phyloP scores from a whole-genome alignment of 331 rosid species.

The Stylosanthes scabra region DNA sequence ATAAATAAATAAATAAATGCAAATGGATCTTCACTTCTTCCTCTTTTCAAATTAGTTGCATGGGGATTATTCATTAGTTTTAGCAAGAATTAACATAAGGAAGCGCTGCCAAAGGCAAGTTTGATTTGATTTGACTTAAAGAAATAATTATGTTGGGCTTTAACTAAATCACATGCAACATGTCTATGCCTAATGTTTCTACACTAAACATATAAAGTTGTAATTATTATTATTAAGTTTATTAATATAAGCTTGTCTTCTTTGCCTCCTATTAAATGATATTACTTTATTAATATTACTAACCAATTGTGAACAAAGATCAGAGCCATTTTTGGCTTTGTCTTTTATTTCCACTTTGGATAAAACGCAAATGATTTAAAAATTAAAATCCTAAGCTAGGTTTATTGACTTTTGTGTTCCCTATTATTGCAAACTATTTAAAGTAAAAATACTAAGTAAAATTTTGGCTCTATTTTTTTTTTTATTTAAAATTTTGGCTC shows the following conservation, averaged over 20 bases:
- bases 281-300: not conserved
- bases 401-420: not conserved
- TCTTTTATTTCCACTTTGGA: slow-evolving; percentile 6
- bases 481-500: not conserved
- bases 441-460: not conserved
- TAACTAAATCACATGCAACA: slow-evolving; percentile 52
- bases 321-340: not conserved
- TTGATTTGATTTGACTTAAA: slow-evolving; percentile 36
- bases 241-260: not conserved
- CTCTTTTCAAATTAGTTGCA: not conserved
- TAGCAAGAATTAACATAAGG: not conserved
- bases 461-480: not conserved
- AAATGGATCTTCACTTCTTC: not conserved
- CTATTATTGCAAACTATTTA: not conserved
- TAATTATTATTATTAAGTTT: not conserved
- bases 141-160: slow-evolving; percentile 53
- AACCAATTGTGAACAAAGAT: slow-evolving; percentile 11
- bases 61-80: not conserved
- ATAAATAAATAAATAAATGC: not conserved
- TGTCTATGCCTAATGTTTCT: slow-evolving; percentile 15
- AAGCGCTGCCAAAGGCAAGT: slow-evolving; percentile 17
- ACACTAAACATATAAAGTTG: not conserved
- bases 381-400: not conserved
- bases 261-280: slow-evolving; percentile 20
- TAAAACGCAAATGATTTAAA: not conserved